Evolutionary conservation across 2,329 filamentous ascomycete species (phyloP).

Genomic region (Cercospora janseana): DNA sequence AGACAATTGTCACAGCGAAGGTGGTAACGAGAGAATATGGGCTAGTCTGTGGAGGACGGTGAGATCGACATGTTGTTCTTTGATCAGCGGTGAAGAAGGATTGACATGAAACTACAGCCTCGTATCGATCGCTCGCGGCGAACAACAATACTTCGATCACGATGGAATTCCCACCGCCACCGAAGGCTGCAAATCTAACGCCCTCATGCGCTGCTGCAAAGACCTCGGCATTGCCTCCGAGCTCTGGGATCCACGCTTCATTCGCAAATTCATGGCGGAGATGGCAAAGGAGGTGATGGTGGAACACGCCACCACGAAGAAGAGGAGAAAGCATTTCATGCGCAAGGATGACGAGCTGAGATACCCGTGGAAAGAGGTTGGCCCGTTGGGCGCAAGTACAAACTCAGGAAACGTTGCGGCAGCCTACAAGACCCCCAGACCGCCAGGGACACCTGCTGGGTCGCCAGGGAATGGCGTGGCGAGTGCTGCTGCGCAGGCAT

Average conservation of each 20-base stretch:
- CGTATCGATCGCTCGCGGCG: conserved; percentile 86
- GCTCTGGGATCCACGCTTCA: conserved; percentile 92
- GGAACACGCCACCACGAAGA: conserved; percentile 83
- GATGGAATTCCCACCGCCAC: conserved; percentile 91
- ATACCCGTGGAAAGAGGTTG: conserved; percentile 60
- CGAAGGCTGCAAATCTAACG: conserved; percentile 97
- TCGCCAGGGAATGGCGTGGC: conserved; percentile 8
- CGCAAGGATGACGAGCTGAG: conserved; percentile 75
- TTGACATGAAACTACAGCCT: conserved; percentile 56
- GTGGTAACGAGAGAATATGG: conserved; percentile 88
- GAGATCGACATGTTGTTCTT: conserved; percentile 37
- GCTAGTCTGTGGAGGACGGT: conserved; percentile 84
- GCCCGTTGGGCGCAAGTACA: not conserved
- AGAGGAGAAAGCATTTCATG: conserved; percentile 82
- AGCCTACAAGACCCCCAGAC: not conserved
- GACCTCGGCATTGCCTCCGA: conserved; percentile 92
- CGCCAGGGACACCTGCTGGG: conserved; percentile 1
- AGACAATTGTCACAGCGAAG: conserved; percentile 79
- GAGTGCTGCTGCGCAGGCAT: conserved; percentile 15
- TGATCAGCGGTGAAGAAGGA: not conserved
- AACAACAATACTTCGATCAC: conserved; percentile 87
- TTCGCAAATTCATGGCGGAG: conserved; percentile 74
- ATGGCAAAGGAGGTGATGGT: conserved; percentile 80
- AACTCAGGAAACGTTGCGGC: not conserved
- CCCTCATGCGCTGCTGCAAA: conserved; percentile 97